These are phyloP conservation scores for Fraxinus anomala DNA, from an alignment of 257 asterid species.

Conservation along the genomic window DNA sequence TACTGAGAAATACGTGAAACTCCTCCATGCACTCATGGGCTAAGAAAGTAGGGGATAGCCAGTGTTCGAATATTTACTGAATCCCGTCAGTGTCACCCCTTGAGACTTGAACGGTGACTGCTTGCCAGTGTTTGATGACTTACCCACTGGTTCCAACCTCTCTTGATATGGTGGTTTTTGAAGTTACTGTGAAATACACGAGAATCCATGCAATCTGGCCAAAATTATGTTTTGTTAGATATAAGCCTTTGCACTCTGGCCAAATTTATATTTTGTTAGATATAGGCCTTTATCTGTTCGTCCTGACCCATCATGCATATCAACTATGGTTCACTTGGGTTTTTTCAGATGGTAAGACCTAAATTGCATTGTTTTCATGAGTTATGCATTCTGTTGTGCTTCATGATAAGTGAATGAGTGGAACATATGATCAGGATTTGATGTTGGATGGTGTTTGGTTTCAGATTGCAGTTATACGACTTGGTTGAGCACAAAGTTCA, in stretches of 20 bases:
- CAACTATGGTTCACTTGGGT: background rate
- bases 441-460: slow-evolving; percentile 29
- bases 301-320: background rate
- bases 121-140: background rate
- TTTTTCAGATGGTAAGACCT: background rate
- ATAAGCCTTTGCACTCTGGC: background rate
- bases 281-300: background rate
- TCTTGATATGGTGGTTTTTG: background rate
- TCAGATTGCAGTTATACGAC: slow-evolving; percentile 81
- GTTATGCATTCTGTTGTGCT: background rate
- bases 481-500: slow-evolving; percentile 87
- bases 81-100: background rate
- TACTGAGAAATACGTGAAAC: background rate
- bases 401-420: slow-evolving; percentile 15
- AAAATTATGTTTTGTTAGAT: background rate
- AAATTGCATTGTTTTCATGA: background rate
- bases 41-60: background rate
- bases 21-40: background rate
- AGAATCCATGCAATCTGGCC: background rate
- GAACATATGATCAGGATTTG: slow-evolving; percentile 31
- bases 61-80: background rate
- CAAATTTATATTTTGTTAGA: background rate
- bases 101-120: background rate
- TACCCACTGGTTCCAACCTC: background rate
- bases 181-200: background rate